phyloP scores from a whole-genome alignment of 2,329 filamentous ascomycete genomes.

The Sarocladium brachiariae region DNA sequence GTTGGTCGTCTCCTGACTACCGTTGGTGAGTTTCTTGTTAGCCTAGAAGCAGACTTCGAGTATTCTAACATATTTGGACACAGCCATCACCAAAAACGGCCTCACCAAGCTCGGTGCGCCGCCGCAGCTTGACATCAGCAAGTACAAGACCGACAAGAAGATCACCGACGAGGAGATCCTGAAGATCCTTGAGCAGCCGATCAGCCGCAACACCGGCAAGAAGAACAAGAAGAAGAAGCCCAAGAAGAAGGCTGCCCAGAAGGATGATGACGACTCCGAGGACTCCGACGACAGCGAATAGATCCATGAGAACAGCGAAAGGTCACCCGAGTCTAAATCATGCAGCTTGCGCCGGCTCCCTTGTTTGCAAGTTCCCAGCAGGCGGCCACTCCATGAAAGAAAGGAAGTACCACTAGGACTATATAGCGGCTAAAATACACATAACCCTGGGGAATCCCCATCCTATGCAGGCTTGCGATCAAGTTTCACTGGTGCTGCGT shows the following conservation, averaged over 20 bases:
- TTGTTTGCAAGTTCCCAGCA: not conserved
- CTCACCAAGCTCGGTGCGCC: slow-evolving; percentile 78
- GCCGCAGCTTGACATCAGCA: slow-evolving; percentile 66
- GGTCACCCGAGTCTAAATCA: not conserved
- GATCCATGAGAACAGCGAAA: slow-evolving; percentile 2
- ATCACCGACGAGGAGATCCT: slow-evolving; percentile 93
- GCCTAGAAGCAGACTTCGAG: not conserved
- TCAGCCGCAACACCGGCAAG: slow-evolving; percentile 81
- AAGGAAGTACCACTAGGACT: not conserved
- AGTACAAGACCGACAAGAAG: slow-evolving; percentile 95
- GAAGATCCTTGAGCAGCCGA: slow-evolving; percentile 84
- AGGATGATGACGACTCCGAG: slow-evolving; percentile 30
- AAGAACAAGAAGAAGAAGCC: slow-evolving; percentile 89
- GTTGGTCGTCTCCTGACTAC: slow-evolving; percentile 88
- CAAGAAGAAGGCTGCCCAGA: slow-evolving; percentile 51
- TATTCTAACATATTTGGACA: slow-evolving; percentile 10
- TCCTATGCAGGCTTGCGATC: not conserved
- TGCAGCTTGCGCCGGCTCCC: not conserved
- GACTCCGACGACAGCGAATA: slow-evolving; percentile 24
- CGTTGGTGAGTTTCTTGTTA: slow-evolving; percentile 63
- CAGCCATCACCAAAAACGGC: slow-evolving; percentile 97
- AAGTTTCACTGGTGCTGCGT: too few species aligned
- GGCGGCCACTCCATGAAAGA: not conserved
- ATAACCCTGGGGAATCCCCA: not conserved
- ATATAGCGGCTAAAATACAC: slow-evolving; percentile 6